Base-by-base conservation (phyloP, 2,329 filamentous ascomycete species). In the Fusarium sarcochroum region DNA sequence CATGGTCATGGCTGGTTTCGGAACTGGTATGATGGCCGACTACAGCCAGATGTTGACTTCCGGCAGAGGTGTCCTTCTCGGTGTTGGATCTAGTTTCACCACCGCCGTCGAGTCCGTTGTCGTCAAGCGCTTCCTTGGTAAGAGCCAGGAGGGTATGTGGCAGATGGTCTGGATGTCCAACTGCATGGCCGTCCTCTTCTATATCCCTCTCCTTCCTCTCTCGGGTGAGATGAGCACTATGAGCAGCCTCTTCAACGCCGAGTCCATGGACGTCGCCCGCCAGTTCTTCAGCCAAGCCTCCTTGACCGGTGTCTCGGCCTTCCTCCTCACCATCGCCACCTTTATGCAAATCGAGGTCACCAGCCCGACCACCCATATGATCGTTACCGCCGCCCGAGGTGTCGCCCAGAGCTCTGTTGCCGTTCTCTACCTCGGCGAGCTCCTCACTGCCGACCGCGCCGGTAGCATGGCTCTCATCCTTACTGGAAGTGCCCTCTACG, bases 111-210 rank as follows among this genome's bases (percentile, higher is more conserved):
- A 73, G 58, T 73, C 71, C 10, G 71, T 73, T 40, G 71, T 73
- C 27, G 71, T 73, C 15, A 73, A 73, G 65, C 51, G 50, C 15
- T 73, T 73, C 58, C 69, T 73, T 11, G 71, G 71, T 21, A 73
- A 73, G 69, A 70, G 68, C 48, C 63, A 64, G 49, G 71, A 73
- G 57, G 71, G 71, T 32, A 73, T 73, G 69, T 73, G 71, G 71
- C 71, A 73, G 68, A 73, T 73, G 71, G 71, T 73, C 27, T 73
- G 71, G 71, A 73, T 73, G 71, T 73, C 71, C 23, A 73, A 73
- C 68, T 68, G 61, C 40, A 72, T 73, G 71, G 71, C 71, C 14
- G 35, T 71, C 13, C 62, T 72, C 40, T 73, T 73, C 57, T 73
- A 73, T 17, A 58, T 72, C 17, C 71, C 71, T 21, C 71, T 73